Percentiles rank a stretch among this genome's conserved stretches.
phyloP scores from a whole-genome alignment of 345 rosid genomes.

The Sonneratia caseolaris region DNA sequence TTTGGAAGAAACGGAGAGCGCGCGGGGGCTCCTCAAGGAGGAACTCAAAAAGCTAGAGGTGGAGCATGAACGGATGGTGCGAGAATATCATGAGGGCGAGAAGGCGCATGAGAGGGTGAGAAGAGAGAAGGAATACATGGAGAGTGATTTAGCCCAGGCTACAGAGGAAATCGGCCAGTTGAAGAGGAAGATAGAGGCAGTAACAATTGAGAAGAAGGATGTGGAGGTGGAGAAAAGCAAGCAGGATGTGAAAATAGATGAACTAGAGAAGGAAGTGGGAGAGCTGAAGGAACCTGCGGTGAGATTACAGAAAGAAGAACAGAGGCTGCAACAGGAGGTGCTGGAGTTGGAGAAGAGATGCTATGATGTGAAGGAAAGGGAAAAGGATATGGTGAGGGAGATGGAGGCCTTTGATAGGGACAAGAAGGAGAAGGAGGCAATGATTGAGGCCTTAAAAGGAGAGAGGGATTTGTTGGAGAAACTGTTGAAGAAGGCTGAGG shows the following conservation, averaged over 20 bases:
- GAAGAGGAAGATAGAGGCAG: slow-evolving; percentile 20
- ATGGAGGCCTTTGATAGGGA: slow-evolving; percentile 31
- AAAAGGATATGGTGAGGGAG: slow-evolving; percentile 21
- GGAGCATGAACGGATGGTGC: slow-evolving; percentile 18
- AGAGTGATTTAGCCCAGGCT: slow-evolving; percentile 20
- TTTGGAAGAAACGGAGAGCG: slow-evolving; percentile 30
- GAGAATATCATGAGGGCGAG: slow-evolving; percentile 25
- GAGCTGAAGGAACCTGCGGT: slow-evolving; percentile 17
- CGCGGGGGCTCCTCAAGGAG: slow-evolving; percentile 18
- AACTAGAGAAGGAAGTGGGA: slow-evolving; percentile 26
- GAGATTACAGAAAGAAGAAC: slow-evolving; percentile 34
- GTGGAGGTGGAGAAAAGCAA: slow-evolving; percentile 24
- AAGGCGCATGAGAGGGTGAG: slow-evolving; percentile 13
- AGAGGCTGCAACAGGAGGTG: slow-evolving; percentile 18
- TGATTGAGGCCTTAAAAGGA: slow-evolving; percentile 20
- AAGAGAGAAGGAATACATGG: slow-evolving; percentile 24
- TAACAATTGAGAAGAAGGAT: slow-evolving; percentile 30
- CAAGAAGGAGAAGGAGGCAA: slow-evolving; percentile 23
- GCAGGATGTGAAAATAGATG: slow-evolving; percentile 20
- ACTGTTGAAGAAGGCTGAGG: slow-evolving; percentile 11
- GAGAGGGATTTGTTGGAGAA: slow-evolving; percentile 21
- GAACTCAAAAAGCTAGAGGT: slow-evolving; percentile 24
- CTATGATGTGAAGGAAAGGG: slow-evolving; percentile 29
- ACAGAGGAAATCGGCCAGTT: slow-evolving; percentile 22
- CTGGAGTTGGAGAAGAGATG: slow-evolving; percentile 38